Conservation (phyloP, 176 grass and related monocot genomes). For the Chrysopogon serrulatus region DNA sequence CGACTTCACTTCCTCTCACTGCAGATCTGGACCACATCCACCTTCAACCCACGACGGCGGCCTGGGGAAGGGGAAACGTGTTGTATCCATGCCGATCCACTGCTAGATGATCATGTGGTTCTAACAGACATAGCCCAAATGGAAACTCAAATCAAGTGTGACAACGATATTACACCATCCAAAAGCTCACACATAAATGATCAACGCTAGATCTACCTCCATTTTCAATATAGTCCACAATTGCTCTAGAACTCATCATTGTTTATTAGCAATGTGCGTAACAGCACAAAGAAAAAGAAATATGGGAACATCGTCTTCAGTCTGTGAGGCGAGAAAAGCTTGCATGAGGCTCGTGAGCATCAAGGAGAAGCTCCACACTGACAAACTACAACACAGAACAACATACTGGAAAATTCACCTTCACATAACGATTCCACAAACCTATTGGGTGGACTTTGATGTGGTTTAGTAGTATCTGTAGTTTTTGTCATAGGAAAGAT, state of each 20-base stretch:
- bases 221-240: slow-evolving; percentile 30
- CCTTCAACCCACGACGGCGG: too few species aligned
- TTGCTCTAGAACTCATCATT: not conserved
- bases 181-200: not conserved
- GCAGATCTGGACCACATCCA: too few species aligned
- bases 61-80: too few species aligned
- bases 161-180: not conserved
- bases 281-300: not conserved
- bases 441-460: not conserved
- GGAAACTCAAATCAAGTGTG: not conserved
- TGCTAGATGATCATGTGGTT: too few species aligned
- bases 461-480: slow-evolving; percentile 34
- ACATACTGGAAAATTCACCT: not conserved
- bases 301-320: not conserved
- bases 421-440: not conserved
- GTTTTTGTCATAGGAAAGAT: slow-evolving; percentile 53
- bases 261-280: not conserved
- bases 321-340: not conserved
- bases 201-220: not conserved
- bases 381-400: not conserved
- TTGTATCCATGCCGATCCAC: too few species aligned
- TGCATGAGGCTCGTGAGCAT: not conserved
- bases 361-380: not conserved
- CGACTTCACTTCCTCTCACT: too few species aligned
- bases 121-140: too few species aligned